Percentiles rank a stretch among this genome's conserved stretches.
phyloP scores from a whole-genome alignment of 352 stramenopile genomes.

The Globisporangium spiculum region DNA sequence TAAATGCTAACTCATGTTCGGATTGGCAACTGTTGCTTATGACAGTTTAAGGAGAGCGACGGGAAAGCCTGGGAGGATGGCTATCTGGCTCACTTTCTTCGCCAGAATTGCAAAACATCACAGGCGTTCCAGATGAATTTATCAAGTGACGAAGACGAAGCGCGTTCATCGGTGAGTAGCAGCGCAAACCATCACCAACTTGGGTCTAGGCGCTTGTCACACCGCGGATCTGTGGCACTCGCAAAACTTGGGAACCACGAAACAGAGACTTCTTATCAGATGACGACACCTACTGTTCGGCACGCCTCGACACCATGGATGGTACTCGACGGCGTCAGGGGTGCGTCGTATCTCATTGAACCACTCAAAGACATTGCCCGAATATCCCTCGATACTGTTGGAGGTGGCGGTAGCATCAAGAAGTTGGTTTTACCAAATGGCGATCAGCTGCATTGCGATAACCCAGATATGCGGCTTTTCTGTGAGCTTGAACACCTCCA shows the following conservation, averaged over 20 bases:
- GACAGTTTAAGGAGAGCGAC: slow-evolving; percentile 34
- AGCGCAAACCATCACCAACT: neutral
- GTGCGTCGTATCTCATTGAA: slow-evolving; percentile 34
- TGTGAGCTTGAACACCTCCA: slow-evolving; percentile 49
- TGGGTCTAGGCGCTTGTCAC: neutral
- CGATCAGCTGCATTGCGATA: slow-evolving; percentile 45
- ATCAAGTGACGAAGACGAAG: neutral
- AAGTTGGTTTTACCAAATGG: slow-evolving; percentile 47
- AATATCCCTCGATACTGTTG: neutral
- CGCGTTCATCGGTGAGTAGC: neutral
- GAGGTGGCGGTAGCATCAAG: slow-evolving; percentile 13
- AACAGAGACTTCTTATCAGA: neutral
- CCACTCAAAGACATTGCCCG: slow-evolving; percentile 34
- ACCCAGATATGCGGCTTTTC: slow-evolving; percentile 41
- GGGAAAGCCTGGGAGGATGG: slow-evolving; percentile 53
- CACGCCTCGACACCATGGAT: slow-evolving; percentile 35
- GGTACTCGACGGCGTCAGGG: slow-evolving; percentile 50
- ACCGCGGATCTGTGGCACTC: slow-evolving; percentile 11
- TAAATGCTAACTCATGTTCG: neutral
- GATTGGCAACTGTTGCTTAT: neutral
- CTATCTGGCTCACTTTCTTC: slow-evolving; percentile 56
- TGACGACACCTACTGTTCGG: neutral
- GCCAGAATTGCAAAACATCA: slow-evolving; percentile 31
- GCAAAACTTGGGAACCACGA: slow-evolving; percentile 6
- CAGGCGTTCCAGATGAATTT: neutral